Base-by-base conservation (phyloP, 805 yeast genomes). In the Alloascoidea africana region DNA sequence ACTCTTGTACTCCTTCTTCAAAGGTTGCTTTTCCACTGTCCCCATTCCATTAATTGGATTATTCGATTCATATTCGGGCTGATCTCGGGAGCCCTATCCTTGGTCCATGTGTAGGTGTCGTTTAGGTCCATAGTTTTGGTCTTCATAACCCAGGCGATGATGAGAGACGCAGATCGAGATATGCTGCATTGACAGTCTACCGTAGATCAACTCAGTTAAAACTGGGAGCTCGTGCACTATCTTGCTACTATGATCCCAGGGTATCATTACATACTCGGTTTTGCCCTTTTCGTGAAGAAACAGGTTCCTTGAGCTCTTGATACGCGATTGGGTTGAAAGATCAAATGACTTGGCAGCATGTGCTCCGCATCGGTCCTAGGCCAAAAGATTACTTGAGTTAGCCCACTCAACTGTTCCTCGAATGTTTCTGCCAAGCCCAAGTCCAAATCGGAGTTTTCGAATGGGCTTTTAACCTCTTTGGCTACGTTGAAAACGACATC, bases 151-250 rank as follows among this genome's bases (percentile, higher is more conserved):
- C 76, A 79, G 0, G 96, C 96, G 19, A 86, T 82, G 3, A 86
- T 70, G 35, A 86, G 69, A 17, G 94, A 81, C 0, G 96, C 96
- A 5, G 91, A 79, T 27, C 96, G 61, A 33, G 87, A 76, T 1
- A 87, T 91, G 11, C 96, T 96, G 57, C 96, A 87, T 53, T 87
- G 96, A 53, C 96, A 86, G 52, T 86, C 96, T 3, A 87, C 70
- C 39, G 87, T 66, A 66, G 18, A 86, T 79, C 14, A 72, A 45
- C 2, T 59, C 53, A 0, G 86, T 82, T 32, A 87, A 56, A 11
- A 49, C 46, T 1, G 76, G 76, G 40, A 86, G 64, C 49, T 85
- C 93, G 1, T 57, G 49, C 38, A 70, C 65, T 11, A 87, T 64
- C 42, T 70, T 67, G 14, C 91, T 73, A 5, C 77, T 76, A 56